Evolutionary conservation across 1,139 yeast genomes (phyloP), one percentile per base, ranked within the genome.

Genomic region (Geotrichum fermentans): DNA sequence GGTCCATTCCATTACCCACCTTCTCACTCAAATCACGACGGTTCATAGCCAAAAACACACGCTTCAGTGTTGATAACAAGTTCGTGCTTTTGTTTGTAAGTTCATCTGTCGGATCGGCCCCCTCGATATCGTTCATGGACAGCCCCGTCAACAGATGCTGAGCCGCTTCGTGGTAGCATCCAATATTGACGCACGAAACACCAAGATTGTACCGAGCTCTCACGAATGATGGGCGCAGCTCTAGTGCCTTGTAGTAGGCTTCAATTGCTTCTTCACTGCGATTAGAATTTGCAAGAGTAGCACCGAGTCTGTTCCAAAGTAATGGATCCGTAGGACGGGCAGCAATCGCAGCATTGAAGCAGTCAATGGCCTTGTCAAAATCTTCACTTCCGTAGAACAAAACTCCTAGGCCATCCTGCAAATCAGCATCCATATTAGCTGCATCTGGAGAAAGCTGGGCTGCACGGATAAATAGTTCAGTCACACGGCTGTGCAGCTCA

Each of bases 141-240:
- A 92, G 74, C 0, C 97, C 97, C 41, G 92, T 80, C 52, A 92
- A 74, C 50, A 92, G 72, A 66, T 92, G 96, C 64, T 90, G 96
- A 1, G 95, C 96, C 0, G 97, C 97, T 63, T 92, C 97, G 61
- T 85, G 83, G 68, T 86, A 89, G 70, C 97, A 89, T 0, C 97
- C 97, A 66, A 92, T 89, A 66, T 90, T 92, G 63, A 90, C 88
- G 60, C 96, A 89, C 1, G 96, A 84, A 8, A 92, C 97, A 6
- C 97, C 97, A 52, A 92, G 71, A 65, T 92, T 92, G 68, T 90
- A 92, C 52, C 98, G 77, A 2, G 97, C 97, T 54, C 98, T 78
- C 4, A 92, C 98, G 73, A 92, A 92, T 16, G 96, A 84, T 1
- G 98, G 97, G 57, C 92, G 85, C 56, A 92, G 71, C 64, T 84